These are phyloP conservation scores for Xylaria scruposa DNA, from an alignment of 495 filamentous ascomycete genomes.

Conservation along the genomic window DNA sequence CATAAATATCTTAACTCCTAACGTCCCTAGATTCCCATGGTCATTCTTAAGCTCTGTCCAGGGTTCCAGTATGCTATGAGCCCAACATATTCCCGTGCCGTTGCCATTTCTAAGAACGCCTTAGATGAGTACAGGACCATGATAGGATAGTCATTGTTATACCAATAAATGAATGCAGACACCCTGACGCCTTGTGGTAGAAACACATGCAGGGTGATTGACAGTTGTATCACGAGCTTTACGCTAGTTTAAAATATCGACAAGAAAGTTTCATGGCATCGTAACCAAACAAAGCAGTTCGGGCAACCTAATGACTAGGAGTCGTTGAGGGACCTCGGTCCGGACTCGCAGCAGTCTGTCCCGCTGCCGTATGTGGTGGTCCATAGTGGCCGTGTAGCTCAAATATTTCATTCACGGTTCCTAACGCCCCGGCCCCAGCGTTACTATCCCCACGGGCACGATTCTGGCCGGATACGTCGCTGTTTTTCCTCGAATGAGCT, in stretches of 20 bases:
- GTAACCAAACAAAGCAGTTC: not conserved
- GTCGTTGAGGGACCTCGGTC: not conserved
- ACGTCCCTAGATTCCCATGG: not conserved
- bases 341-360: slow-evolving; percentile 43
- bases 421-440: slow-evolving; percentile 31
- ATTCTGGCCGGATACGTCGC: slow-evolving; percentile 30
- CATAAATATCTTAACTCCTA: not conserved
- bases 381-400: slow-evolving; percentile 47
- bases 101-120: slow-evolving; percentile 15
- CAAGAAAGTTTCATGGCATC: not conserved
- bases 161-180: slow-evolving; percentile 18
- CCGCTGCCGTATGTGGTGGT: slow-evolving; percentile 33
- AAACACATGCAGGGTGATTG: slow-evolving; percentile 4
- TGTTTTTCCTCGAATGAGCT: slow-evolving; percentile 21
- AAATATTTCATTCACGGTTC: slow-evolving; percentile 39
- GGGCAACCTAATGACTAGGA: not conserved
- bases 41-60: not conserved
- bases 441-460: slow-evolving; percentile 3
- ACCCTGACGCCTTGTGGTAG: not conserved
- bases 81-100: not conserved
- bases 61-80: not conserved
- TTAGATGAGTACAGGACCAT: not conserved
- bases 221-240: not conserved
- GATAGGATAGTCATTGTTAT: not conserved
- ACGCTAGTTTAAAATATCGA: not conserved